Conservation (phyloP, 1,284 basidiomycete species). For the Rhodotorula mucilaginosa region DNA sequence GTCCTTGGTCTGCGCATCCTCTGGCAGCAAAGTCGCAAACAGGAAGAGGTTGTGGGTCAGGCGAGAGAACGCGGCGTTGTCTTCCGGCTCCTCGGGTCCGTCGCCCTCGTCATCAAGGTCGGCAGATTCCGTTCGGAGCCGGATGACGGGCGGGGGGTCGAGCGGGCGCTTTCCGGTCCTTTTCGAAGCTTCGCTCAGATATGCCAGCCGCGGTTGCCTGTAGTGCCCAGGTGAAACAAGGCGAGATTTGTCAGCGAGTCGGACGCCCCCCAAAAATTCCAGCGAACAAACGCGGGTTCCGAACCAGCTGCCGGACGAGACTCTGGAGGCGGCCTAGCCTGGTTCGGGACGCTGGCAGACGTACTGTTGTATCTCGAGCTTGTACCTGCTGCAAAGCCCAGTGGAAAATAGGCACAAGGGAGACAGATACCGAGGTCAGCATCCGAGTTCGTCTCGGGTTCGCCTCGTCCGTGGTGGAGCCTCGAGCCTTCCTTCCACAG, state of each 20-base stretch:
- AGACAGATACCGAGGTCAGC: neutral
- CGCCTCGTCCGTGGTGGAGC: neutral
- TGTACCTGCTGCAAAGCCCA: slow-evolving; percentile 3
- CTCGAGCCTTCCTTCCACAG: neutral
- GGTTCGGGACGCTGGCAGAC: neutral
- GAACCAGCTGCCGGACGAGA: neutral
- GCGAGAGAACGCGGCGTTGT: slow-evolving; percentile 31
- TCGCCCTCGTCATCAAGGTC: slow-evolving; percentile 45
- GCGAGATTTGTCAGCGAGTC: no score
- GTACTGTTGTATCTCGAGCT: slow-evolving; percentile 21
- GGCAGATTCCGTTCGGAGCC: slow-evolving; percentile 68
- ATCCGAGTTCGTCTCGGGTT: no score
- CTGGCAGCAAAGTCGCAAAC: slow-evolving; percentile 68
- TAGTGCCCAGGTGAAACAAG: no score
- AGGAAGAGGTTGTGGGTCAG: slow-evolving; percentile 83
- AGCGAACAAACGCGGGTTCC: no score
- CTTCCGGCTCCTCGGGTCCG: slow-evolving; percentile 41
- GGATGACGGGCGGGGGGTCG: slow-evolving; percentile 94
- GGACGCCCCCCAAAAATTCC: no score
- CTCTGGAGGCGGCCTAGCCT: neutral
- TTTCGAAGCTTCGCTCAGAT: slow-evolving; percentile 89
- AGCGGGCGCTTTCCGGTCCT: slow-evolving; percentile 75
- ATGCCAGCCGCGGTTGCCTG: slow-evolving; percentile 72
- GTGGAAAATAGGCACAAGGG: no score
- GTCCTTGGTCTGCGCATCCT: slow-evolving; percentile 56